A percentile compares a stretch with the other conserved stretches of the same genome.
Conservation (phyloP, 228 moss, liverwort and hornwort genomes). For the Sphagnum fallax region DNA sequence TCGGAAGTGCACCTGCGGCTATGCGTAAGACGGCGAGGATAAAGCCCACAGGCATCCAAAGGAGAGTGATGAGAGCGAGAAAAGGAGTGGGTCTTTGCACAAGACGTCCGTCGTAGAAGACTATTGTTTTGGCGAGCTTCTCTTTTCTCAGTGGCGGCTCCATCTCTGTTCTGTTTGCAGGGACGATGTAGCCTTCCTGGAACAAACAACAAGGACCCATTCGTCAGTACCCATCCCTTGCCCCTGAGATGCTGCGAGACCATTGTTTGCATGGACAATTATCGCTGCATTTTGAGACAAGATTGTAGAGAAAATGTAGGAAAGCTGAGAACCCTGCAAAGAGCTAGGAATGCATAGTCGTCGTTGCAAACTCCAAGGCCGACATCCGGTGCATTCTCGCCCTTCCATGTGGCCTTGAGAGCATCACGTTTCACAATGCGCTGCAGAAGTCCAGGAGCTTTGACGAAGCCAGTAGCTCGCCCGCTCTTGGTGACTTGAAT, state of each 20-base stretch:
- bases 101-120: slow-evolving; percentile 80
- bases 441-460: slow-evolving; percentile 33
- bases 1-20: slow-evolving; percentile 21
- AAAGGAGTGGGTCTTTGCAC: slow-evolving; percentile 54
- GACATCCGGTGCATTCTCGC: slow-evolving; percentile 14
- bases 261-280: background rate
- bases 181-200: slow-evolving; percentile 63
- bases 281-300: background rate
- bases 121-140: slow-evolving; percentile 41
- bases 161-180: slow-evolving; percentile 13
- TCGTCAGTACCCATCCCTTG: background rate
- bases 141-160: slow-evolving; percentile 20
- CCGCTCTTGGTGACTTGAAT: slow-evolving; percentile 25
- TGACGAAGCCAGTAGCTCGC: slow-evolving; percentile 32
- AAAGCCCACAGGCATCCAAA: slow-evolving; percentile 67
- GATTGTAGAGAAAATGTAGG: background rate
- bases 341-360: slow-evolving; percentile 43
- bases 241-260: too few species aligned
- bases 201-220: background rate
- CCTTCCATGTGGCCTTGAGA: slow-evolving; percentile 8
- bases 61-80: slow-evolving; percentile 29
- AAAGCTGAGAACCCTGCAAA: slow-evolving; percentile 30
- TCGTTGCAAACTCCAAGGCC: slow-evolving; percentile 41
- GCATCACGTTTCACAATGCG: slow-evolving; percentile 26
- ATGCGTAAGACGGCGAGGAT: slow-evolving; percentile 45